Evolutionary conservation across 805 yeast genomes (phyloP), one percentile per base, ranked within the genome.

Genomic region (Wickerhamomyces alni): DNA sequence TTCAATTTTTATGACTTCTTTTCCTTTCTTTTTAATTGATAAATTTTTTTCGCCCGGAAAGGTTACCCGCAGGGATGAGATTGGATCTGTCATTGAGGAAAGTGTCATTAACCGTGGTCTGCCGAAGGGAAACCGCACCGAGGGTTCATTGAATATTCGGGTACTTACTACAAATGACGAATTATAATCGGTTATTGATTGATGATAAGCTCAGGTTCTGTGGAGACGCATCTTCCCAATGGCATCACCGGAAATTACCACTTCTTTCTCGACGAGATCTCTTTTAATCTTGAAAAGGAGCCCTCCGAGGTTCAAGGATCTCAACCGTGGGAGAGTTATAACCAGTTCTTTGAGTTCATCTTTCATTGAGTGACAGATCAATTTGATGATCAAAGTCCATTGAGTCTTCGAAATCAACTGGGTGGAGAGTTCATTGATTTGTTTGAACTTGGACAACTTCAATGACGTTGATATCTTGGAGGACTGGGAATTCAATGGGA

Each of bases 271-370:
- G 4, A 4, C 17, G 3, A 13, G 8, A 21, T 31, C 19, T 25
- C 21, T 33, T 11, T 22, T 35, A 13, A 47, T 25, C 21, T 41
- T 43, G 43, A 57, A 52, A 21, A 50, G 36, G 5, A 58, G 32
- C 0, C 62, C 62, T 26, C 62, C 62, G 5, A 58, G 37, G 25
- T 55, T 55, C n/a, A 57, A 32, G 21, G 36, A 44, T 38, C 46
- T 50, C 33, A 58, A 27, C 1, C 16, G 11, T 16, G 54, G 47
- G 9, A 53, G 27, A 4, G 29, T 18, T 2, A 39, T 32, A 9
- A 50, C 19, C 8, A 57, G 18, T 19, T 36, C 39, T 17, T 43
- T 44, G 3, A 57, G 33, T 27, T 54, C 51, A 1, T 37, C 22
- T 38, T 52, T 44, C 29, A 55, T 21, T 2, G 51, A 45, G 44